These are phyloP conservation scores for Suillus spraguei DNA, from an alignment of 768 basidiomycete species.

Conservation along the genomic window DNA sequence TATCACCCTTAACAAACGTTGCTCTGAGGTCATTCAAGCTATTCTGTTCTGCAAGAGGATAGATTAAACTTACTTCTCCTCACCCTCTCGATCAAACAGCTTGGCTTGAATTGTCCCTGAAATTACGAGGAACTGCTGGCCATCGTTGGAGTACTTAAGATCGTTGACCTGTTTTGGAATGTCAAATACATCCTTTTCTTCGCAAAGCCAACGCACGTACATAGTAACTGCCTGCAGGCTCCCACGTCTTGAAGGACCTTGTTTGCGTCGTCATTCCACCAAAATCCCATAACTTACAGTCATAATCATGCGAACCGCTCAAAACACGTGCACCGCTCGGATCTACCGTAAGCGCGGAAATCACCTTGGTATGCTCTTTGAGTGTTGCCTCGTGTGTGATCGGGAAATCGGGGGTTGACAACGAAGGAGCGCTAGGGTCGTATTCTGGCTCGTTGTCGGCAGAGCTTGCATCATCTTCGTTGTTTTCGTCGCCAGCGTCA, in stretches of 20 bases:
- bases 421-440: conserved; percentile 48
- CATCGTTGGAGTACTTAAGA: conserved; percentile 85
- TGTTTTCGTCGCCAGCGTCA: conserved; percentile 28
- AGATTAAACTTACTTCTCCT: conserved; percentile 73
- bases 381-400: conserved; percentile 88
- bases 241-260: conserved; percentile 97
- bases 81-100: conserved; percentile 90
- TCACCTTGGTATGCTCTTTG: conserved; percentile 95
- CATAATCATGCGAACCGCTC: conserved; percentile 96
- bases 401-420: conserved; percentile 64
- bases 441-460: conserved; percentile 54
- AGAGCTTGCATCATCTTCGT: conserved; percentile 19
- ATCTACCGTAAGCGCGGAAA: conserved; percentile 90
- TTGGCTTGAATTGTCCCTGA: conserved; percentile 88
- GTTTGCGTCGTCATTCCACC: conserved; percentile 92
- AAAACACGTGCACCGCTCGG: conserved; percentile 91
- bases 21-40: conserved; percentile 63
- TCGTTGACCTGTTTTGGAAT: conserved; percentile 73
- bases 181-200: conserved; percentile 1
- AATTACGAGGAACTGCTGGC: conserved; percentile 83
- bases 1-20: conserved; percentile 91
- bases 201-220: conserved; percentile 41
- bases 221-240: conserved; percentile 91
- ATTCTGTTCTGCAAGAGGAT: conserved; percentile 31
- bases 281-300: conserved; percentile 98